phyloP scores from a whole-genome alignment of 176 grass and related monocot genomes.

The Themeda triandra region DNA sequence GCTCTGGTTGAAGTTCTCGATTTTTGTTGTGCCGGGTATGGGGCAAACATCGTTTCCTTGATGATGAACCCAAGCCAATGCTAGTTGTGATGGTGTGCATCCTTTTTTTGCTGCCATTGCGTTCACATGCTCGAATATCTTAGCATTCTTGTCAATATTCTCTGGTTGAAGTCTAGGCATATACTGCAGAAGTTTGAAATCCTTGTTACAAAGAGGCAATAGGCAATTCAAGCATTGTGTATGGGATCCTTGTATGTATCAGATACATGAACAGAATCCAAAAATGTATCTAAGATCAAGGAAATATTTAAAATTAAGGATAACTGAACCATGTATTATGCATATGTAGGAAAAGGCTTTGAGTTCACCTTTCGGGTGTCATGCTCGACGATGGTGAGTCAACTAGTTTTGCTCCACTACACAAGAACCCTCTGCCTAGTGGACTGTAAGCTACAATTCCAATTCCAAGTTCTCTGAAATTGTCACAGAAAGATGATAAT shows the following conservation, averaged over 20 bases:
- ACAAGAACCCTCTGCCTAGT: conserved; percentile 36
- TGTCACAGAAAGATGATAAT: not conserved
- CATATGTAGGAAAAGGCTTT: not conserved
- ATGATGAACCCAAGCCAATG: conserved; percentile 56
- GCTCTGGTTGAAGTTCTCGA: conserved; percentile 41
- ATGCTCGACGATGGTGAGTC: conserved; percentile 33
- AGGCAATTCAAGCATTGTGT: no score
- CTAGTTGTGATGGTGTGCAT: not conserved
- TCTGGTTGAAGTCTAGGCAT: not conserved
- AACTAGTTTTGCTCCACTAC: conserved; percentile 37
- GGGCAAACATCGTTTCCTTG: conserved; percentile 51
- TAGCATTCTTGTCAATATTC: not conserved
- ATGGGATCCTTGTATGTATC: no score
- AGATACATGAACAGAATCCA: no score
- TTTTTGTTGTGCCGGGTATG: conserved; percentile 60
- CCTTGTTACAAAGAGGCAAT: no score
- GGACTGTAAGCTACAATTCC: conserved; percentile 65
- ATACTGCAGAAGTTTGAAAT: no score
- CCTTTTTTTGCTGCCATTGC: not conserved
- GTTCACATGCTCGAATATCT: not conserved
- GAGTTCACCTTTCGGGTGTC: conserved; percentile 46
- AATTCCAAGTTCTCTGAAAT: conserved; percentile 57
- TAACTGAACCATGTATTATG: not conserved
- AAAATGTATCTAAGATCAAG: not conserved
- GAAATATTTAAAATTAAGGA: not conserved